phyloP scores from a whole-genome alignment of 2,329 filamentous ascomycete species.

The Alternaria ventricosa region DNA sequence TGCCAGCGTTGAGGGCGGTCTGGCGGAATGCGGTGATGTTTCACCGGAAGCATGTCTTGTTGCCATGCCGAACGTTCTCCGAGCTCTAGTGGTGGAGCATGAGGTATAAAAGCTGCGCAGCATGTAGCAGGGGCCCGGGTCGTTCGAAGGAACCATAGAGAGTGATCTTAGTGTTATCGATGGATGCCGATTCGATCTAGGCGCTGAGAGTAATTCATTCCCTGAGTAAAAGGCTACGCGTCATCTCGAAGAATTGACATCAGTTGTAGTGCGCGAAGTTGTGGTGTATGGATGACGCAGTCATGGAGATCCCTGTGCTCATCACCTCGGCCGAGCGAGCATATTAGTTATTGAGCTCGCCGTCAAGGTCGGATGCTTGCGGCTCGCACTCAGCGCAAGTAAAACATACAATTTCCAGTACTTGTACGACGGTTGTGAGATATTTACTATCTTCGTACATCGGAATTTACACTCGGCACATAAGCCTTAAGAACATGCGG shows the following conservation, averaged over 20 bases:
- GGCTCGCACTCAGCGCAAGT: not conserved
- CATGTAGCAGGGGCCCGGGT: not conserved
- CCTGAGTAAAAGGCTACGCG: not conserved
- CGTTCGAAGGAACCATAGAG: not conserved
- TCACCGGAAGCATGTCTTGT: not conserved
- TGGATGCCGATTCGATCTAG: not conserved
- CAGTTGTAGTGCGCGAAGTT: not conserved
- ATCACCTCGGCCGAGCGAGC: constrained; percentile 4
- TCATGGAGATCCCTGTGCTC: not conserved
- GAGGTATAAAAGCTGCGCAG: not conserved
- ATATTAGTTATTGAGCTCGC: not conserved
- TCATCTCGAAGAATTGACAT: not conserved
- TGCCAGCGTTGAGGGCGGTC: not conserved
- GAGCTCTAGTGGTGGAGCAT: not conserved
- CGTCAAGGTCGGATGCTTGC: not conserved
- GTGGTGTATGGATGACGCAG: constrained; percentile 1
- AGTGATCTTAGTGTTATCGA: not conserved
- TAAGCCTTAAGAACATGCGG: not conserved
- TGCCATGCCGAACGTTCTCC: not conserved
- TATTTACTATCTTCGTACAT: not conserved
- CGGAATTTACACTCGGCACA: not conserved
- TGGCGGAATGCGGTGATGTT: not conserved
- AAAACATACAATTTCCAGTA: too few species aligned
- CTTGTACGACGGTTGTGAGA: not conserved
- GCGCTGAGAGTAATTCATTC: not conserved